Conservation (phyloP, 495 filamentous ascomycete genomes). For the Chaetomidium leptoderma region DNA sequence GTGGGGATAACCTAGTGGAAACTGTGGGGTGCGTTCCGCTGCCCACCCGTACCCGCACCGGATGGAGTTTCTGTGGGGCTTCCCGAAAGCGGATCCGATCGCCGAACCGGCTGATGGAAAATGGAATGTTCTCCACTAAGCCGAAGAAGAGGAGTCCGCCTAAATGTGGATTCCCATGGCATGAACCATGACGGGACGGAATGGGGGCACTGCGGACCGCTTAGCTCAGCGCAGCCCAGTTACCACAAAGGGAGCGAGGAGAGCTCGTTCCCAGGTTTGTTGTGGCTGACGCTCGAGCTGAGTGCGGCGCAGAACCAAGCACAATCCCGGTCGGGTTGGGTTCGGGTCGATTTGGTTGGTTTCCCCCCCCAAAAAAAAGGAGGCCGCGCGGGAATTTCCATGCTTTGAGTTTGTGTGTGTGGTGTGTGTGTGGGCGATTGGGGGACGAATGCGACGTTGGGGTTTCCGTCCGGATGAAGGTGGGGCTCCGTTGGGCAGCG, state of each 20-base stretch:
- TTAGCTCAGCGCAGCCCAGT: not conserved
- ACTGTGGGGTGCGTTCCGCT: not conserved
- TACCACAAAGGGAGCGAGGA: no score
- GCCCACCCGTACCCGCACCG: no score
- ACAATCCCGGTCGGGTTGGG: not conserved
- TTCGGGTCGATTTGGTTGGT: no score
- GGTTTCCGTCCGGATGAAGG: not conserved
- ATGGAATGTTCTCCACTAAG: not conserved
- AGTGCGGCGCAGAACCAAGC: not conserved
- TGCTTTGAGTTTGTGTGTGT: not conserved
- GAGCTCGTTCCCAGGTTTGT: not conserved
- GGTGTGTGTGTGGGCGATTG: not conserved
- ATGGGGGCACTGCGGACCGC: not conserved
- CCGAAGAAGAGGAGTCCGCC: no score
- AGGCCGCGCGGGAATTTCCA: slow-evolving; percentile 3
- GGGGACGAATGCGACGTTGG: slow-evolving; percentile 2
- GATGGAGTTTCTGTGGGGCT: not conserved
- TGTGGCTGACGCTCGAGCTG: slow-evolving; percentile 4
- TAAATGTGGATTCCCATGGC: no score
- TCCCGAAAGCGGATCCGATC: no score
- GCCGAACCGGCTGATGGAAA: no score
- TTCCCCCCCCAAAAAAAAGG: not conserved
- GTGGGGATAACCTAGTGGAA: not conserved
- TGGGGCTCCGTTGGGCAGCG: slow-evolving; percentile 8
- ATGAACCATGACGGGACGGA: no score